Base-by-base conservation (phyloP, 2,329 filamentous ascomycete species). In the Trichoderma sp. region DNA sequence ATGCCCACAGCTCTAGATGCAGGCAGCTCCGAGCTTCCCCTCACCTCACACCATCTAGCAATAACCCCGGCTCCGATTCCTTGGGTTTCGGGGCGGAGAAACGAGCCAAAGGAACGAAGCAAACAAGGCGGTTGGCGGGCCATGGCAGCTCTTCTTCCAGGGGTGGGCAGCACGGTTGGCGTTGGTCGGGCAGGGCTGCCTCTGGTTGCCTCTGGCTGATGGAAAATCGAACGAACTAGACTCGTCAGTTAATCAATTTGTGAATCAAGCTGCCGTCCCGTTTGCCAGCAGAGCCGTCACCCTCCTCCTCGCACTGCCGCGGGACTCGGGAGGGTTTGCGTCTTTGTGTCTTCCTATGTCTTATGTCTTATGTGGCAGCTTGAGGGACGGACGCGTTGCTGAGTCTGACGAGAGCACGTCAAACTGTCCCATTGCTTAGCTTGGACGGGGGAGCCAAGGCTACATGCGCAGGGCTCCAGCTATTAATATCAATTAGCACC, bases 311-410 rank as follows among this genome's bases (percentile, higher is more conserved):
- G 11, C 50, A 21, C 16, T 24, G 24, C 45, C 45, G 45, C 45
- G 45, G 45, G 45, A 53, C 45, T 53, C n/a, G 45, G 45, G 45
- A n/a, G 45, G 45, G 45, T 21, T 21, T 21, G 45, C 45, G 9
- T 53, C 45, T 16, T 50, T 50, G 45, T 53, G 41, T 45, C 41
- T 45, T 45, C 16, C 16, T 35, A 9, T 41, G 35, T 41, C 35
- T 41, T 41, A 12, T 45, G 68, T 72, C 69, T 63, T 63, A 64
- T 72, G 69, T 72, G 69, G 69, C 59, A 72, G 38, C 59, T 63
- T n/a, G 24, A 72, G 59, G 63, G 69, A 50, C 38, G 69, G 59
- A 63, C 59, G 69, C 69, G 69, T 72, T 53, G 68, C 68, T 63
- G 69, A 45, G 21, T 72, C 69, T 72, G 38, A 72, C 69, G 59